Evolutionary conservation across 2,329 filamentous ascomycete genomes (phyloP).

Genomic region (Mollisia scopiformis): DNA sequence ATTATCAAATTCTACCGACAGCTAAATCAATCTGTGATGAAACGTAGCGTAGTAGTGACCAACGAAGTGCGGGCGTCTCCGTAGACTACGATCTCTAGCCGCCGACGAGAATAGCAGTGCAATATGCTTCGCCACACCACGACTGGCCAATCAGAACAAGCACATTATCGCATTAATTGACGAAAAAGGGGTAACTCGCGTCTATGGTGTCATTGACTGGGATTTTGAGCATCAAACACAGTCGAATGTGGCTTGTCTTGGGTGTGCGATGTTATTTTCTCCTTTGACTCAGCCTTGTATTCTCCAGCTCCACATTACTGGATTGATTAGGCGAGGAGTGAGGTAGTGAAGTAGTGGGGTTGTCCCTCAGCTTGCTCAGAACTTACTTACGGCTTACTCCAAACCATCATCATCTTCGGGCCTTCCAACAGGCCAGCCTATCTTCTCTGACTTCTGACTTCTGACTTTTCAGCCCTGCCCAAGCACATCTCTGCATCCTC

Average conservation of each 20-base stretch:
- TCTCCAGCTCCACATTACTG: neutral
- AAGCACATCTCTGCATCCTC: constrained; percentile 5
- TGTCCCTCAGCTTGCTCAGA: constrained; percentile 3
- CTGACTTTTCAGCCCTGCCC: constrained; percentile 9
- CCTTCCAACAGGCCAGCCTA: constrained; percentile 16
- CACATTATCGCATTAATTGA: neutral
- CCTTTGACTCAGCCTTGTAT: neutral
- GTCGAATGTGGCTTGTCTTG: constrained; percentile 1
- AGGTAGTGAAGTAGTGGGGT: neutral
- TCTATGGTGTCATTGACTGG: constrained; percentile 5
- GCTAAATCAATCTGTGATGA: neutral
- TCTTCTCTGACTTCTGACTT: constrained; percentile 5
- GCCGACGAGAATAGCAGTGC: constrained; percentile 18
- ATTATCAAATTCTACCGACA: neutral
- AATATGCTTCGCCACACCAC: constrained; percentile 13
- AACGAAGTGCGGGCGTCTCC: constrained; percentile 1
- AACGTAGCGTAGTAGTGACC: neutral
- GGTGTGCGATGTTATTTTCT: neutral
- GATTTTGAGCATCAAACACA: constrained; percentile 9
- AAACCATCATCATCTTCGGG: constrained; percentile 5
- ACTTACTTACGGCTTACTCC: constrained; percentile 19
- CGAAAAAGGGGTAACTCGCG: neutral
- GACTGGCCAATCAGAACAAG: constrained; percentile 1
- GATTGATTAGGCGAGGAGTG: neutral
- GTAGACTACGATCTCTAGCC: neutral